phyloP scores from a whole-genome alignment of 2,329 filamentous ascomycete genomes.

The Botryotinia calthae region DNA sequence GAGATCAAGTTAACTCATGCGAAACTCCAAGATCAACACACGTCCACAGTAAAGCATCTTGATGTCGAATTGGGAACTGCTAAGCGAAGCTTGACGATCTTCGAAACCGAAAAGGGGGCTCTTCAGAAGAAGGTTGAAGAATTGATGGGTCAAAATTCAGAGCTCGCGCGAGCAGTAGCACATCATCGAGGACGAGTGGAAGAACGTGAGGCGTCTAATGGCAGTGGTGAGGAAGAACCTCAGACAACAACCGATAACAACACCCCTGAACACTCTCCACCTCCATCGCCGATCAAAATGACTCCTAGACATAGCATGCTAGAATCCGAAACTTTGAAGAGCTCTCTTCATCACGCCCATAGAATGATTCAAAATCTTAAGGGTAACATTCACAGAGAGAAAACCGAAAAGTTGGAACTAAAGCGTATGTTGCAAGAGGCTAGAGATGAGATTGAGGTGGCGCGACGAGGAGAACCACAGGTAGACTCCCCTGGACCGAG shows the following conservation, averaged over 20 bases:
- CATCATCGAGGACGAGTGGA: conserved; percentile 65
- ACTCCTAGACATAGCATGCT: conserved; percentile 87
- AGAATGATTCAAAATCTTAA: conserved; percentile 95
- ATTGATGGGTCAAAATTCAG: conserved; percentile 82
- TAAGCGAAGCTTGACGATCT: conserved; percentile 74
- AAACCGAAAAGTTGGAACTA: conserved; percentile 96
- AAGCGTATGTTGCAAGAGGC: conserved; percentile 94
- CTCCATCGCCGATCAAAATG: conserved; percentile 83
- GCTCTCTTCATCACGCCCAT: conserved; percentile 89
- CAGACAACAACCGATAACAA: conserved; percentile 64
- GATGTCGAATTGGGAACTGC: conserved; percentile 84
- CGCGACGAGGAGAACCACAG: conserved; percentile 53
- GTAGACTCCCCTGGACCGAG: conserved; percentile 48
- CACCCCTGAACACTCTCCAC: conserved; percentile 87
- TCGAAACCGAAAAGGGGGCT: conserved; percentile 73
- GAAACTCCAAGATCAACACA: conserved; percentile 78
- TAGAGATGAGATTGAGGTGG: conserved; percentile 77
- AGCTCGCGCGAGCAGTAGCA: conserved; percentile 81
- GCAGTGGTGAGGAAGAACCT: conserved; percentile 60
- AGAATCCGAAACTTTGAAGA: conserved; percentile 94
- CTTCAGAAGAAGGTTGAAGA: conserved; percentile 87
- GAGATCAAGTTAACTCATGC: conserved; percentile 79
- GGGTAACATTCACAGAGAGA: conserved; percentile 92
- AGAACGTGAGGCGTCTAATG: conserved; percentile 60
- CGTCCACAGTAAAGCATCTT: conserved; percentile 72